Base-by-base conservation (phyloP, 441 rosid genomes). In the Pelargonium myrrhifolium region DNA sequence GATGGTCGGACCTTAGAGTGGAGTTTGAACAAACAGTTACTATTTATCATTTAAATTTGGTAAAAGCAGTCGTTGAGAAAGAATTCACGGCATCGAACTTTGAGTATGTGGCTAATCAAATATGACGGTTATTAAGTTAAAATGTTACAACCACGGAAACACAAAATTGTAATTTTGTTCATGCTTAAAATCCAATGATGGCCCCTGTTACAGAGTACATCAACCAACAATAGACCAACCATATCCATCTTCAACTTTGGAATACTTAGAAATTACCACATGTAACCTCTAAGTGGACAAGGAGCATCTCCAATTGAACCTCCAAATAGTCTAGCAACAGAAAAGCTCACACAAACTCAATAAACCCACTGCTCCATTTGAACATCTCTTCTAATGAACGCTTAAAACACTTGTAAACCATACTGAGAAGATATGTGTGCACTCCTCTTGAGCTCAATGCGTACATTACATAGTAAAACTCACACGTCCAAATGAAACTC, bases 1-100 rank as follows among this genome's bases (percentile, higher is more conserved):
- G 78, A 81, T 86, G 90, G 68, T 84, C 71, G 77, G 80, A 78
- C 82, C 95, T 89, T 69, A 60, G 28, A 76, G 67, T 75, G 63
- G 53, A 71, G 60, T 63, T 71, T 68, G 68, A 71, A 62, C 39
- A 69, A 66, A n/a, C 66, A 51, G 49, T 62, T 40, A 79, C 3
- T 56, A 9, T 9, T 56, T 9, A 20, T 56, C 62, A 56, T 56
- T 20, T 20, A 31, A 21, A 56, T 20, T 56, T 56, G 21, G 62
- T 56, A n/a, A 56, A 56, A 56, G 62, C n/a, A 7, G 21, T 42
- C 47, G 10, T 14, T 2, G 47, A 42, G 47, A 42, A 11, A 42
- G 7, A 10, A 42, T 42, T 42, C 14, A 42, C 47, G 10, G 47
- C n/a, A 42, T 42, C 14, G 10, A 42, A 39, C 43, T 39, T 39